Evolutionary conservation across 495 filamentous ascomycete genomes (phyloP), one percentile per base, ranked within the genome.

Genomic region (Darksidea phi): DNA sequence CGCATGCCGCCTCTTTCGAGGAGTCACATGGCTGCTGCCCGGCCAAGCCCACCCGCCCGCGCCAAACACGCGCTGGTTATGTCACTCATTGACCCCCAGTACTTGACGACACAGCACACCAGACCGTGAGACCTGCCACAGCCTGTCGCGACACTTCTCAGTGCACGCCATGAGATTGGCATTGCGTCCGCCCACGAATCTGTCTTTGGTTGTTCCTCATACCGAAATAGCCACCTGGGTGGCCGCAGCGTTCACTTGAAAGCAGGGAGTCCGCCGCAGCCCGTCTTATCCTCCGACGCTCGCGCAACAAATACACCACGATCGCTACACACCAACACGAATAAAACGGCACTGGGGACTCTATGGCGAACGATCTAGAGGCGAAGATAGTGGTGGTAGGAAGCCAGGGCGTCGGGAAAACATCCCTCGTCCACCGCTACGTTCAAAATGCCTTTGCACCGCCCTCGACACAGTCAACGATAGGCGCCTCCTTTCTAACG

Each of bases 401-500:
- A 10, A 66, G 67, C 32, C 71, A 73, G 85, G 90, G 91, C 73
- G 93, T 96, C 48, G 93, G 93, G 71, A 98, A 98, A 77, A 97
- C 93, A 12, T 90, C 88, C 37, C 83, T 98, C 15, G 89, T 96
- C 17, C 87, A 88, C 67, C 88, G 92, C 64, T 96, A 88, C 72
- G 85, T 91, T 70, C 88, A 88, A 64, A 88, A 89, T 61, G 79
- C 84, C 54, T 95, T 94, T 71, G 77, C 89, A 70, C 71, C 83
- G 24, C 79, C 84, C 3, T 84, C 82, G 48, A 83, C 86, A 15
- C 83, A 82, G 5, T 90, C 88, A 17, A 98, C 93, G 37, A 86
- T 97, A 67, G 94, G 94, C 74, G 94, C 94, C 20, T 91, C 87
- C 63, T 97, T 97, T 75, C 81, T 96, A 69, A 95, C 93, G 49